Percentiles rank a stretch among this genome's conserved stretches.
These are phyloP conservation scores for Tephrocybe sp. DNA, from an alignment of 768 basidiomycete species.

Conservation along the genomic window DNA sequence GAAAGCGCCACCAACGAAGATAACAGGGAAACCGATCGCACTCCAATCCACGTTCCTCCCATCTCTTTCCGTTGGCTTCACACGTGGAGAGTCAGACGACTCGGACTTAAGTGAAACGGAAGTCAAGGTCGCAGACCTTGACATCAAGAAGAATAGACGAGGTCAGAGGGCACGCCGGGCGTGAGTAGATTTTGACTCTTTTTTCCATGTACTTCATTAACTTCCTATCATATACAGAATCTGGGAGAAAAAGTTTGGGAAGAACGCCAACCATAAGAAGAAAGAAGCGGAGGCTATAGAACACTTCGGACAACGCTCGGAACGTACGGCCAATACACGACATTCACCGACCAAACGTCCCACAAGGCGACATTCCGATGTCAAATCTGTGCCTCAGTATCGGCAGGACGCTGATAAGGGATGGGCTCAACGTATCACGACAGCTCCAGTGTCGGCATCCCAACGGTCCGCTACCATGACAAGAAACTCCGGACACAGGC, in stretches of 20 bases:
- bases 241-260: conserved; percentile 97
- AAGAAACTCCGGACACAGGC: conserved; percentile 6
- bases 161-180: conserved; percentile 93
- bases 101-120: conserved; percentile 77
- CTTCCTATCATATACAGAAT: conserved; percentile 58
- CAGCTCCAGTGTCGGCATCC: conserved; percentile 4
- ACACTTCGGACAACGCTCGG: background rate
- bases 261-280: conserved; percentile 88
- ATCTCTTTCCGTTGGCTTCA: conserved; percentile 83
- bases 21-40: conserved; percentile 21
- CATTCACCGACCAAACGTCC: background rate
- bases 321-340: conserved; percentile 1
- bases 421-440: conserved; percentile 25
- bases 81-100: conserved; percentile 74
- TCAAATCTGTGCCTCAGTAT: conserved; percentile 18
- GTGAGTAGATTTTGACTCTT: conserved; percentile 54
- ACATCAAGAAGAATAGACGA: conserved; percentile 78
- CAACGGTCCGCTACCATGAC: conserved; percentile 1
- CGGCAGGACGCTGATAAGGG: conserved; percentile 24
- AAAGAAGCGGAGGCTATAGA: conserved; percentile 39
- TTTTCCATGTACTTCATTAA: background rate
- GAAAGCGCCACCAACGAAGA: conserved; percentile 24
- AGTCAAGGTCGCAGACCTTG: conserved; percentile 47
- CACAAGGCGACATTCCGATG: background rate
- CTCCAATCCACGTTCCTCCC: conserved; percentile 76